Evolutionary conservation across 805 yeast genomes (phyloP).

Genomic region (Monosporozyma aerobia): DNA sequence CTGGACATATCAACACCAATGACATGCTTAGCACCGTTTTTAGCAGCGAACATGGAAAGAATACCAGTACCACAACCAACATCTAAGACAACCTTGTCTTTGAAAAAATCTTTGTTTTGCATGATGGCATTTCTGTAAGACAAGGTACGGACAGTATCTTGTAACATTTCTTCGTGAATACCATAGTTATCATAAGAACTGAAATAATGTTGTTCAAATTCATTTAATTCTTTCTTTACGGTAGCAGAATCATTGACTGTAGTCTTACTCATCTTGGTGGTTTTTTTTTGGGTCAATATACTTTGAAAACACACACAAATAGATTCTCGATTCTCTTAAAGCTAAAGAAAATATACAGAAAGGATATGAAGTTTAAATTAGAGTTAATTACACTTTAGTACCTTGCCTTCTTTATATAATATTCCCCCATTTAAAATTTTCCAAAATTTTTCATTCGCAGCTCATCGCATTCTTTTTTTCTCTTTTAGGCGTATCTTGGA

Average conservation of each 20-base stretch:
- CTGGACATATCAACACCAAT: conserved; percentile 96
- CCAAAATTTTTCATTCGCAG: background rate
- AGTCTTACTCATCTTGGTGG: conserved; percentile 18
- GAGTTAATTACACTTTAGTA: background rate
- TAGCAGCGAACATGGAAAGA: conserved; percentile 93
- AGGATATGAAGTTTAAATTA: background rate
- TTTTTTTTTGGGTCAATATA: background rate
- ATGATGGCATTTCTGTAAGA: conserved; percentile 87
- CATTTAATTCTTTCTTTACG: conserved; percentile 52
- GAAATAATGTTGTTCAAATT: conserved; percentile 87
- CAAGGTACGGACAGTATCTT: conserved; percentile 86
- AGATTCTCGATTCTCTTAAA: background rate
- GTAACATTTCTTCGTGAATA: conserved; percentile 97
- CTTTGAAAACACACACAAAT: background rate
- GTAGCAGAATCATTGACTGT: conserved; percentile 46
- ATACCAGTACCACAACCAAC: conserved; percentile 99
- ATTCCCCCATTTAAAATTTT: background rate
- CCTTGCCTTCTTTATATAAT: background rate
- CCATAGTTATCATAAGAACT: conserved; percentile 94
- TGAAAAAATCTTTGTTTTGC: conserved; percentile 80
- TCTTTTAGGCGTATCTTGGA: background rate
- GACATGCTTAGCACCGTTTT: conserved; percentile 98
- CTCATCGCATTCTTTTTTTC: background rate
- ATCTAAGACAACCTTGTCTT: conserved; percentile 88
- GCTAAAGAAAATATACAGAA: background rate